Conservation (phyloP, 2,329 filamentous ascomycete genomes). For the Fusarium sp. region DNA sequence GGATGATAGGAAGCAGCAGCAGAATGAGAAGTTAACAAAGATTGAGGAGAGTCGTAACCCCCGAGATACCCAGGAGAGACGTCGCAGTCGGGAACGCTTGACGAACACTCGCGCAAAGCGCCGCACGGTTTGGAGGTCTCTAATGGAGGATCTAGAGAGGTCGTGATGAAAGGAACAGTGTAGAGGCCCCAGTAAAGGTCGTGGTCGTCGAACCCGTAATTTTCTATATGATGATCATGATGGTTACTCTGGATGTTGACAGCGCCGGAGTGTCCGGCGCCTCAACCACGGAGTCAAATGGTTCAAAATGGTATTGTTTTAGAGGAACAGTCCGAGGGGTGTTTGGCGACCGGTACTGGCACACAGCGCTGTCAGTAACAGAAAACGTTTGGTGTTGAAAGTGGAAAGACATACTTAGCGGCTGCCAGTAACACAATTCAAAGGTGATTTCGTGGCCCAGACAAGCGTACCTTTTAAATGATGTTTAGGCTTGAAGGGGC, state of each 20-base stretch:
- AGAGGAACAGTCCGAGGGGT: not conserved
- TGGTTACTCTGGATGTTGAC: slow-evolving; percentile 2
- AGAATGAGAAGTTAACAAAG: not conserved
- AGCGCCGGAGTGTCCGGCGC: slow-evolving; percentile 4
- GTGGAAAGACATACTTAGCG: not conserved
- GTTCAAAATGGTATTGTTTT: not conserved
- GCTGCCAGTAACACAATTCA: not conserved
- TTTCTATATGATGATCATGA: slow-evolving; percentile 11
- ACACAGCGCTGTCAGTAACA: not conserved
- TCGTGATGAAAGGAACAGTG: not conserved
- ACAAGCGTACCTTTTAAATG: too few species aligned
- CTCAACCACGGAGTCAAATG: not conserved
- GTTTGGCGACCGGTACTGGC: not conserved
- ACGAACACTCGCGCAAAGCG: not conserved
- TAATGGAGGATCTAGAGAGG: not conserved
- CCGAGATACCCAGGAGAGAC: not conserved
- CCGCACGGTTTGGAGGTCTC: not conserved
- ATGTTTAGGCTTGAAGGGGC: too few species aligned
- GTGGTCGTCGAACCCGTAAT: not conserved
- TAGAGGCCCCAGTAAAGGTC: not conserved
- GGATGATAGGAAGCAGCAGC: not conserved
- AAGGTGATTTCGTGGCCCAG: too few species aligned
- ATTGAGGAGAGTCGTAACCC: not conserved
- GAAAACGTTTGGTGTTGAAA: not conserved
- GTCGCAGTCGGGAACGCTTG: not conserved